Percentiles rank a stretch among this genome's conserved stretches.
Conservation (phyloP, 2,329 filamentous ascomycete species). For the Penicillium oxalicum region DNA sequence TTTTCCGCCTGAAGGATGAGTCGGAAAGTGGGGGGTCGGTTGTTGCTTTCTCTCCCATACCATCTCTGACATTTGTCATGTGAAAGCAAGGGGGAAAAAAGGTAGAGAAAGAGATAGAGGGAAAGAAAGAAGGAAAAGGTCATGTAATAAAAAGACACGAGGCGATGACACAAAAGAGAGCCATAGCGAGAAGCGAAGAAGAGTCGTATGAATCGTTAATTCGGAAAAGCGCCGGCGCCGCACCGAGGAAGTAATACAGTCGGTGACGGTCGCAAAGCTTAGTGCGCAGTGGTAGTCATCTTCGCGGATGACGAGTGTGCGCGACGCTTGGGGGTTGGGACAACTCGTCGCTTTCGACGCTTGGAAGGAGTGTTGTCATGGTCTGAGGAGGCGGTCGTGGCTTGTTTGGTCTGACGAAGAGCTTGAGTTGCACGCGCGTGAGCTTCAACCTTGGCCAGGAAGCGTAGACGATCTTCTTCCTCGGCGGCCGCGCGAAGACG, state of each 20-base stretch:
- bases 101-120: too few relatives aligned
- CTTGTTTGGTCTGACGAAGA: slow-evolving; percentile 30
- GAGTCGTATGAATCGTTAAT: neutral
- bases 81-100: neutral
- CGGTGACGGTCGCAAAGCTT: neutral
- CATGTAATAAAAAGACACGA: too few relatives aligned
- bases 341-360: slow-evolving; percentile 27
- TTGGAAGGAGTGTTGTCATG: slow-evolving; percentile 19
- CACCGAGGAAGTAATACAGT: slow-evolving; percentile 1
- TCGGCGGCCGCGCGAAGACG: slow-evolving; percentile 32
- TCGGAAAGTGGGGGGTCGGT: neutral
- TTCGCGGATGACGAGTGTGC: slow-evolving; percentile 20
- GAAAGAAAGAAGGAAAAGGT: too few relatives aligned
- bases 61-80: too few relatives aligned
- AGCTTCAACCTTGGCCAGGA: slow-evolving; percentile 38
- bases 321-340: slow-evolving; percentile 24
- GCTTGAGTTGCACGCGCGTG: slow-evolving; percentile 38
- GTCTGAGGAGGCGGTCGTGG: slow-evolving; percentile 16
- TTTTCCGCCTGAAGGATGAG: neutral
- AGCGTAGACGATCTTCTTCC: slow-evolving; percentile 34
- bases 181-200: slow-evolving; percentile 5
- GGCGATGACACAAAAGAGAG: too few relatives aligned
- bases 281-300: slow-evolving; percentile 4
- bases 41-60: too few relatives aligned
- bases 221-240: slow-evolving; percentile 20